These are phyloP conservation scores for Colletotrichum neosansevieriae DNA, from an alignment of 2,329 filamentous ascomycete species.

Conservation along the genomic window DNA sequence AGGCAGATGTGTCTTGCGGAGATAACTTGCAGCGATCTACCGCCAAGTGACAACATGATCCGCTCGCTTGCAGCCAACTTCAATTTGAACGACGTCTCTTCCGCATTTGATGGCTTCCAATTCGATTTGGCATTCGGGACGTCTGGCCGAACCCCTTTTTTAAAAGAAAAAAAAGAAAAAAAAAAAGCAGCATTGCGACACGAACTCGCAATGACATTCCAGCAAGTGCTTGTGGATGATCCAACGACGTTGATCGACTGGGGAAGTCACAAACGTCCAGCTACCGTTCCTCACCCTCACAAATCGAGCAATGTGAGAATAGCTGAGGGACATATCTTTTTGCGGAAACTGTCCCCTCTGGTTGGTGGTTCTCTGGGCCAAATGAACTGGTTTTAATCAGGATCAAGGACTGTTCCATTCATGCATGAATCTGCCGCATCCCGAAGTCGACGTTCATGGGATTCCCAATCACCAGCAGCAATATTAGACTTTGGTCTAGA, in stretches of 20 bases:
- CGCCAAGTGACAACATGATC: constrained; percentile 22
- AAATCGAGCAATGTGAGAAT: too few species aligned
- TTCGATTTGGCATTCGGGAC: not conserved
- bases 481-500: constrained; percentile 5
- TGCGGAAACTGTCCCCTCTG: not conserved
- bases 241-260: too few species aligned
- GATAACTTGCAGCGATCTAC: constrained; percentile 36
- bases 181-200: too few species aligned
- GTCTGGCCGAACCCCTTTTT: not conserved
- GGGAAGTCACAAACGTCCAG: too few species aligned
- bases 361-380: not conserved
- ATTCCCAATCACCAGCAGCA: not conserved
- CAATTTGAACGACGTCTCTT: constrained; percentile 26
- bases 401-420: constrained; percentile 21
- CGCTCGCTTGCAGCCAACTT: constrained; percentile 6
- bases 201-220: not conserved
- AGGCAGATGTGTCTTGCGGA: constrained; percentile 12
- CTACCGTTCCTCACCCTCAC: too few species aligned
- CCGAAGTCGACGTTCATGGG: not conserved
- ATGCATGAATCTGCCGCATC: constrained; percentile 20
- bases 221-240: not conserved
- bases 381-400: constrained; percentile 2
- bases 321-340: too few species aligned
- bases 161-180: too few species aligned
- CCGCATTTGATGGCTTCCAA: not conserved